These are phyloP conservation scores for Pholiota molesta DNA, from an alignment of 768 basidiomycete genomes.

Conservation along the genomic window DNA sequence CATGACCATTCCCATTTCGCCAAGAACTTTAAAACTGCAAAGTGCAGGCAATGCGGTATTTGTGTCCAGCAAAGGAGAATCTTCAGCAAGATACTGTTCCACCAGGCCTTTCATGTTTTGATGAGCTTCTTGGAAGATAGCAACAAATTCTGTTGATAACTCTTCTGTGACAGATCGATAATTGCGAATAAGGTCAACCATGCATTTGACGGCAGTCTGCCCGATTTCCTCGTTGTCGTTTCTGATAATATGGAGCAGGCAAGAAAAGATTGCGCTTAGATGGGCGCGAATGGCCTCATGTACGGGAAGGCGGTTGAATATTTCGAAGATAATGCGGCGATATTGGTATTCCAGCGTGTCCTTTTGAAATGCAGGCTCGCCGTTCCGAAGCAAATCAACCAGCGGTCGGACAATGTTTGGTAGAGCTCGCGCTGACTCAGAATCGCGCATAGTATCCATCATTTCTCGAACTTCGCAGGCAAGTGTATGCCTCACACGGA, in stretches of 20 bases:
- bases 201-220: constrained; percentile 83
- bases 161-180: constrained; percentile 76
- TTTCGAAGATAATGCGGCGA: constrained; percentile 85
- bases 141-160: constrained; percentile 75
- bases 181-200: constrained; percentile 85
- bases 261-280: constrained; percentile 65
- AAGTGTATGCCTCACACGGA: constrained; percentile 69
- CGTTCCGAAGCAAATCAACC: constrained; percentile 70
- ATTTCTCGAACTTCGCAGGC: constrained; percentile 81
- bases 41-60: constrained; percentile 69
- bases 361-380: constrained; percentile 67
- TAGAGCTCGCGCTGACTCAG: constrained; percentile 70
- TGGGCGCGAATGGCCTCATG: constrained; percentile 78
- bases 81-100: constrained; percentile 71
- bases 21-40: constrained; percentile 90
- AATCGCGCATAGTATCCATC: constrained; percentile 78
- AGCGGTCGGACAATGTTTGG: constrained; percentile 75
- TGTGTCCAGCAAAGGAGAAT: constrained; percentile 56
- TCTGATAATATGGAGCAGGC: constrained; percentile 83
- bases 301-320: constrained; percentile 84
- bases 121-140: constrained; percentile 79
- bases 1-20: constrained; percentile 92
- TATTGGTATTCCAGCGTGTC: constrained; percentile 78
- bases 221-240: constrained; percentile 98
- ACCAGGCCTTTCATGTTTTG: constrained; percentile 74